Evolutionary conservation across 176 grass and related monocot genomes (phyloP), one percentile per base, ranked within the genome.

Genomic region (Paspalum notatum): DNA sequence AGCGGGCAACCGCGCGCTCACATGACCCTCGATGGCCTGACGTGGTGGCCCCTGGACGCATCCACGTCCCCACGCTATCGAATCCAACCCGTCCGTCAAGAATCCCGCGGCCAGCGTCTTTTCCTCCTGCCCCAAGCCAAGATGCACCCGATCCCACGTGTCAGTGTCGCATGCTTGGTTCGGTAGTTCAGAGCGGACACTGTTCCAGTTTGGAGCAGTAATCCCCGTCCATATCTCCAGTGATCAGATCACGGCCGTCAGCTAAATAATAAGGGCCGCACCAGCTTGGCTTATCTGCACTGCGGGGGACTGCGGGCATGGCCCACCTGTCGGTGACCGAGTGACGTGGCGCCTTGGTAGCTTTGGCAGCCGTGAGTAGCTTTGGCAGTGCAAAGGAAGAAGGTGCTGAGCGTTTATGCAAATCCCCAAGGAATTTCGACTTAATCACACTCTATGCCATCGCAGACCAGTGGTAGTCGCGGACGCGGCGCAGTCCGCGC

Each of bases 71-170:
- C 12, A 10, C 39, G 22, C 57, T 17, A 80, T 26, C 76, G 18
- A 38, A 86, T 86, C 76, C 18, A 22, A 18, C 12, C 77, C 76
- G 60, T 86, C 26, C 49, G 20, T 74, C 51, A 32, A 22, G 10
- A 59, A 86, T 26, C 75, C 56, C 5, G 17, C 8, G 62, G 83
- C 40, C 74, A 78, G 14, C 46, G 9, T 54, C 67, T 21, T 70
- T 47, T 7, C n/a, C 55, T 27, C 51, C 1, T 42, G 3, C 18
- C 14, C 12, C 2, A 18, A 47, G 55, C 45, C 41, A 38, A 48
- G 55, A 43, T 32, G 21, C 20, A 52, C 1, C 9, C 13, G 49
- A 5, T 12, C 84, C 84, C 60, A 49, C 76, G 80, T 41, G 57
- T 38, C 84, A 80, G 84, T 10, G 60, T 10, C 12, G n/a, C 18